These are phyloP conservation scores for Alnus rubra DNA, from an alignment of 306 rosid genomes.

Conservation along the genomic window DNA sequence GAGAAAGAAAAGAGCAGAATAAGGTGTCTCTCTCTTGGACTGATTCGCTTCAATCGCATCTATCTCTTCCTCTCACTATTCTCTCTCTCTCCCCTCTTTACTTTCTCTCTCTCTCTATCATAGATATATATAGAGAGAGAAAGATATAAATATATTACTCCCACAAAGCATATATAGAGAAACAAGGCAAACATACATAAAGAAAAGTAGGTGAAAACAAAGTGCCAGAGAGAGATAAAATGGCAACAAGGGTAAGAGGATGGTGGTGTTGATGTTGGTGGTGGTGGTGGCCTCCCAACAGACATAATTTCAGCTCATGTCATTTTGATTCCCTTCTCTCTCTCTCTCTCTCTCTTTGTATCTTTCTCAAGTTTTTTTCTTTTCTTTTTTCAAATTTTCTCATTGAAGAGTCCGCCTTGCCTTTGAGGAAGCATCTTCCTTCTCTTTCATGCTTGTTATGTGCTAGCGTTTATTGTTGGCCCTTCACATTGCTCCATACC, in stretches of 20 bases:
- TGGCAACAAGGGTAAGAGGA: slow-evolving; percentile 19
- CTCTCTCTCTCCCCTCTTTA: slow-evolving; percentile 8
- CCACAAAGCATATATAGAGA: slow-evolving; percentile 16
- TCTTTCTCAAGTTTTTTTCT: slow-evolving; percentile 11
- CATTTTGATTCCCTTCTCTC: slow-evolving; percentile 33
- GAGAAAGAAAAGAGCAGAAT: slow-evolving; percentile 38
- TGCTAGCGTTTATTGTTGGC: slow-evolving; percentile 42
- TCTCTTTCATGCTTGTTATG: slow-evolving; percentile 55
- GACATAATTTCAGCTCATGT: slow-evolving; percentile 20
- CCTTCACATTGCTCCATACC: slow-evolving; percentile 40
- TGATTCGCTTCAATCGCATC: slow-evolving; percentile 79
- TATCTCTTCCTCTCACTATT: slow-evolving; percentile 42
- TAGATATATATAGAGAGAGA: slow-evolving; percentile 8
- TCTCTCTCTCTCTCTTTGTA: slow-evolving; percentile 15
- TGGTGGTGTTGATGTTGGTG: slow-evolving; percentile 32
- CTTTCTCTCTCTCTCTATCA: slow-evolving; percentile 16
- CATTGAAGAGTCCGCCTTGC: slow-evolving; percentile 64
- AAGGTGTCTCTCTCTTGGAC: slow-evolving; percentile 78
- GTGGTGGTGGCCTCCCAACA: slow-evolving; percentile 31
- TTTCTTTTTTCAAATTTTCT: slow-evolving; percentile 15
- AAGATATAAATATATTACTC: not conserved
- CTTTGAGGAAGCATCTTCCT: slow-evolving; percentile 44
- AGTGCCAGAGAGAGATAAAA: slow-evolving; percentile 19
- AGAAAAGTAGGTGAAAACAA: slow-evolving; percentile 46
- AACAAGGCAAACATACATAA: slow-evolving; percentile 7